Conservation (phyloP, 352 stramenopile genomes). For the Bremia lactucae region DNA sequence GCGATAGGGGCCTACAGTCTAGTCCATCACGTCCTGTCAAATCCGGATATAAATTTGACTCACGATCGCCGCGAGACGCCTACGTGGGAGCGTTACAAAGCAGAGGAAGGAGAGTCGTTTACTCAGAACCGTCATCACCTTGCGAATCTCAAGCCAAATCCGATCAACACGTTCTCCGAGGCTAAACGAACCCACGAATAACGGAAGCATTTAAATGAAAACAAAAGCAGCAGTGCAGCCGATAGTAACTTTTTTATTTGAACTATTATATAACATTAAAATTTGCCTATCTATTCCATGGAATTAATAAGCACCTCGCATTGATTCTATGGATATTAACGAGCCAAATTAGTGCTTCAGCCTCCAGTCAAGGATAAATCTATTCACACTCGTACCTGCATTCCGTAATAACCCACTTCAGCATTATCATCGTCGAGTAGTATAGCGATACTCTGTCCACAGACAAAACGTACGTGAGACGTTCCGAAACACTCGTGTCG, state of each 20-base stretch:
- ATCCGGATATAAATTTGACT: neutral
- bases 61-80: neutral
- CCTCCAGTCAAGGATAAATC: too few relatives aligned
- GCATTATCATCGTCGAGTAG: constrained; percentile 57
- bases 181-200: too few relatives aligned
- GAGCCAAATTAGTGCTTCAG: neutral
- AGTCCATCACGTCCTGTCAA: neutral
- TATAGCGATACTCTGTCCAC: constrained; percentile 45
- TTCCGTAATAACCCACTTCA: constrained; percentile 62
- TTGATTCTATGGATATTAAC: constrained; percentile 28
- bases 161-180: neutral
- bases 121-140: neutral
- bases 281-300: constrained; percentile 17
- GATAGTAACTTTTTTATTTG: neutral
- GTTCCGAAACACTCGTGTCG: too few relatives aligned
- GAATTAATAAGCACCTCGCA: constrained; percentile 65
- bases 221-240: neutral
- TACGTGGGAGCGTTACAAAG: neutral
- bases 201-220: neutral
- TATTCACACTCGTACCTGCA: constrained; percentile 31
- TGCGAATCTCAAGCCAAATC: constrained; percentile 1
- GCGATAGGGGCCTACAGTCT: neutral
- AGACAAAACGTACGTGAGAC: neutral
- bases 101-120: neutral
- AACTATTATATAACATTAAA: neutral